Conservation (phyloP, 257 asterid genomes). For the Nicotiana paniculata region DNA sequence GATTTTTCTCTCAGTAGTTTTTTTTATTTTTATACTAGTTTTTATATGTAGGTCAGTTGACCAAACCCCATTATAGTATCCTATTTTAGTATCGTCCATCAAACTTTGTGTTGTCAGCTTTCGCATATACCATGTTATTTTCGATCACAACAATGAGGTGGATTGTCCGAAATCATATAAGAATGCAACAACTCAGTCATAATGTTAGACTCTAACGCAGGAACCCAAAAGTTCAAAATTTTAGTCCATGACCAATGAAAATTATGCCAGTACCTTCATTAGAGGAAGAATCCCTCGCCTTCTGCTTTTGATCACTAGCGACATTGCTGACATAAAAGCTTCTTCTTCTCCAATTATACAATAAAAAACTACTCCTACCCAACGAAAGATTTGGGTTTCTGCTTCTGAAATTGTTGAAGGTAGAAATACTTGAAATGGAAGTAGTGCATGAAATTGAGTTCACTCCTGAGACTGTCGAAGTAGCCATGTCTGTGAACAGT, state of each 20-base stretch:
- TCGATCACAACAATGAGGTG: too few relatives aligned
- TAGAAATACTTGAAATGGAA: slow-evolving; percentile 6
- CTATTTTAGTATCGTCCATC: too few relatives aligned
- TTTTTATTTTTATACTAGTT: too few relatives aligned
- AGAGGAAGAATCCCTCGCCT: slow-evolving; percentile 17
- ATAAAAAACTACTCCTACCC: slow-evolving; percentile 8
- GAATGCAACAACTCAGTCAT: neutral
- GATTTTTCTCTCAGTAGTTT: too few relatives aligned
- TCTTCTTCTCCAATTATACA: slow-evolving; percentile 19
- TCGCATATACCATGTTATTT: too few relatives aligned
- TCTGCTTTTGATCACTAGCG: slow-evolving; percentile 33
- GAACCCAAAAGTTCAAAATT: neutral
- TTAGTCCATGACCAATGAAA: neutral
- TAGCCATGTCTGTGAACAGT: slow-evolving; percentile 9
- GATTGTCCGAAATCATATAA: neutral
- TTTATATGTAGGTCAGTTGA: too few relatives aligned
- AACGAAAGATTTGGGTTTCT: neutral
- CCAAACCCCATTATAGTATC: too few relatives aligned
- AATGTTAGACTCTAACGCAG: neutral
- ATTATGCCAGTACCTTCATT: neutral
- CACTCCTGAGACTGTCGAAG: slow-evolving; percentile 5
- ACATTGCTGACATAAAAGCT: slow-evolving; percentile 34
- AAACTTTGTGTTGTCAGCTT: too few relatives aligned
- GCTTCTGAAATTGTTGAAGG: neutral
- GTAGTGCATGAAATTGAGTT: neutral